phyloP scores from a whole-genome alignment of 331 rosid genomes.

The Rosa hybrid region DNA sequence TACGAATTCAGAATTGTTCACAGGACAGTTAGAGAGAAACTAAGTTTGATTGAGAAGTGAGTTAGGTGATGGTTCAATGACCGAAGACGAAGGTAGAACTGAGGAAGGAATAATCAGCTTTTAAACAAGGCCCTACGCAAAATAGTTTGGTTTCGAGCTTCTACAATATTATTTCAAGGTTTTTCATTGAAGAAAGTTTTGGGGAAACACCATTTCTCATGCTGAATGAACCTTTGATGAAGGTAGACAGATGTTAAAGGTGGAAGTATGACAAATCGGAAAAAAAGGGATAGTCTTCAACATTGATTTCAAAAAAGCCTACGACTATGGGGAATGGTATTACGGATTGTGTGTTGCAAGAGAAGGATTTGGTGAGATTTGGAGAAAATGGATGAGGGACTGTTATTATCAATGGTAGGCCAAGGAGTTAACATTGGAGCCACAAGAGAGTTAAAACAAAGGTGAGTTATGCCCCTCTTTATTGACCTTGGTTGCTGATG shows the following conservation, averaged over 20 bases:
- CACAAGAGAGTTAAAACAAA: not conserved
- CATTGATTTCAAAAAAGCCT: not conserved
- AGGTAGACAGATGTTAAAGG: not conserved
- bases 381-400: not conserved
- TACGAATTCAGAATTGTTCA: not conserved
- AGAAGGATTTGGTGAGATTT: not conserved
- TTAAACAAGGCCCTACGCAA: not conserved
- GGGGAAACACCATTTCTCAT: not conserved
- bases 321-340: not conserved
- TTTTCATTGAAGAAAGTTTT: not conserved
- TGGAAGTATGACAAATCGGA: too few relatives aligned
- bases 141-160: not conserved
- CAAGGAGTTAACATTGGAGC: not conserved
- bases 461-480: not conserved
- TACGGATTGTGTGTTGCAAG: not conserved
- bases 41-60: not conserved
- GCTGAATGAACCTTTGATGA: not conserved
- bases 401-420: not conserved
- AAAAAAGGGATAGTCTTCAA: not conserved
- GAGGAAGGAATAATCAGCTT: not conserved
- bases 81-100: not conserved
- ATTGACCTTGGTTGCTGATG: slow-evolving; percentile 4
- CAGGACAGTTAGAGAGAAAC: not conserved
- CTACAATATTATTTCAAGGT: not conserved
- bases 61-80: not conserved